Base-by-base conservation (phyloP, 345 rosid species). In the Salix arbutifolia region DNA sequence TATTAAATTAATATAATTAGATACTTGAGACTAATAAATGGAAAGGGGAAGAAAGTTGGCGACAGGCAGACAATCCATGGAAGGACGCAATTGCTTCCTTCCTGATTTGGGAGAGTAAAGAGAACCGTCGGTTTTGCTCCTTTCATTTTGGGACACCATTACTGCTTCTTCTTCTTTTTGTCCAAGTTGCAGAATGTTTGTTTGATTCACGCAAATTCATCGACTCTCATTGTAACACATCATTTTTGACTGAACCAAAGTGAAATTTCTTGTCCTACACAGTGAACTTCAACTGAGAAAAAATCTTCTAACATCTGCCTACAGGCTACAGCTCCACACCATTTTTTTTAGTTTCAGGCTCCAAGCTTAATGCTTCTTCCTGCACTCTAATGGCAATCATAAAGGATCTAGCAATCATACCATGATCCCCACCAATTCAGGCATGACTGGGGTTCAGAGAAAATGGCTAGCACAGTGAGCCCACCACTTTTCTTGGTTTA, bases 81-180 rank as follows among this genome's bases (percentile, higher is more conserved):
- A 69, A 50, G 23, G 58, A 52, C 23, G 33, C 48, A 25, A 46
- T 12, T 33, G 69, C 58, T 40, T 33, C 37, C 30, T 38, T 66
- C 21, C n/a, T 7, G 33, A 53, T 38, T 71, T 37, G 65, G 71
- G 67, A 68, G 64, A 65, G 69, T 19, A 64, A 81, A 79, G 82
- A 74, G 67, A 82, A 72, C 87, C 87, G 87, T 84, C 65, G 52
- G 78, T 75, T 84, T 78, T 87, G 85, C 86, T 75, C 75, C 75
- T 4, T 60, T 78, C 78, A 58, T 38, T 73, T 73, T 31, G 18
- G 50, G 30, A 19, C 76, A 73, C 58, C 26, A 30, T 31, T 30
- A 1, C 6, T 33, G 52, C 19, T 16, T 17, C 56, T 72, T 0
- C 44, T 3, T 10, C 0, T 23, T 23, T 35, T 7, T 35, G 12